Evolutionary conservation across 2,329 filamentous ascomycete species (phyloP), one percentile per base, ranked within the genome.

Genomic region (Fusarium incarnatum): DNA sequence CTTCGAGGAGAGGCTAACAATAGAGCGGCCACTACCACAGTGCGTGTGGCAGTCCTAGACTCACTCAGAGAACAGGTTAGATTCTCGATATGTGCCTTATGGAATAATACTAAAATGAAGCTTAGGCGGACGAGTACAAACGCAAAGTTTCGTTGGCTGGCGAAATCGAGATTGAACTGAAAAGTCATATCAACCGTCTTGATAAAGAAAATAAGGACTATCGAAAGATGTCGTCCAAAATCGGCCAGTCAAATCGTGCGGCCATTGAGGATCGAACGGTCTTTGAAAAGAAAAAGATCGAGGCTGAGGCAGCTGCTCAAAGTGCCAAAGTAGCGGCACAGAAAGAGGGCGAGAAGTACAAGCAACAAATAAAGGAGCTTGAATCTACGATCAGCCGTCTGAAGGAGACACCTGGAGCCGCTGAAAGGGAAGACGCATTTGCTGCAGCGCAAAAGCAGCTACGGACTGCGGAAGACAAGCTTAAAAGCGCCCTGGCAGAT

Each of bases 221-320:
- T 55, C 78, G 83, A 50, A 79, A 78, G 23, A 85, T 84, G 3
- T 75, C 84, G 4, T 78, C 79, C 23, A 77, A 77, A 8, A 82
- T 88, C 6, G 83, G 87, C 52, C 75, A 78, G 10, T 82, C 81
- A 45, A 85, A 84, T 60, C 83, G 85, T 68, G 80, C 80, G 16
- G 86, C 87, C 5, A 75, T 88, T 8, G 78, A 83, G 60, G 87
- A 89, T 23, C 84, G 86, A 34, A 80, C 79, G 34, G 73, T 71
- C 8, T 86, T 85, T 42, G 82, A 88, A 69, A 79, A 77, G 22
- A 81, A 88, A 32, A 82, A 82, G 52, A 77, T 81, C 41, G 81
- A 84, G 45, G 77, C 81, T 0, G 79, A 79, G 2, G 70, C 75
- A 7, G 54, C 77, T 4, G 70, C 79, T 18, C 67, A 79, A 45